These are phyloP conservation scores for Mycena vulgaris DNA, from an alignment of 768 basidiomycete species.

Conservation along the genomic window DNA sequence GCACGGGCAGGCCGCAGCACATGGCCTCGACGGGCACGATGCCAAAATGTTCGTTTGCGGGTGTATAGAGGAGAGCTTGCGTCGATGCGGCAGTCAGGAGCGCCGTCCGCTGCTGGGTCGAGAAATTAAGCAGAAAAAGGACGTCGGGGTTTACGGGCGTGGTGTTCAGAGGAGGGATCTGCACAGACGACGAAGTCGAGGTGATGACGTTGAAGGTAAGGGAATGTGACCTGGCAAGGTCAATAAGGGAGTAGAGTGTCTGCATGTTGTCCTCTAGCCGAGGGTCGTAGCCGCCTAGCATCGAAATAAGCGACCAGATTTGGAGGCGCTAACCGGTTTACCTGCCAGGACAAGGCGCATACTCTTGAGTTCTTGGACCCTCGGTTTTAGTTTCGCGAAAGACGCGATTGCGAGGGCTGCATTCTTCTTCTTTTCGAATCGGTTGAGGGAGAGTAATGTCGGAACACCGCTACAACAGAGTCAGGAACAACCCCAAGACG, in stretches of 20 bases:
- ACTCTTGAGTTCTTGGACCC: slow-evolving; percentile 46
- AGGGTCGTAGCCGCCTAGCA: slow-evolving; percentile 89
- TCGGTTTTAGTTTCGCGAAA: slow-evolving; percentile 70
- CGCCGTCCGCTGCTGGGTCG: slow-evolving; percentile 85
- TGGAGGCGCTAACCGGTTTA: background rate
- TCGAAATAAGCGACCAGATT: background rate
- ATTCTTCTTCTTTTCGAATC: slow-evolving; percentile 98
- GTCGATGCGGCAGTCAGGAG: slow-evolving; percentile 80
- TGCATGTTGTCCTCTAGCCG: slow-evolving; percentile 78
- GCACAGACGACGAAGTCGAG: slow-evolving; percentile 25
- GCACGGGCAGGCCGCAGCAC: slow-evolving; percentile 90
- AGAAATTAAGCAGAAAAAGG: slow-evolving; percentile 94
- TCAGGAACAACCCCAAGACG: background rate
- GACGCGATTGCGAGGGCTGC: slow-evolving; percentile 83
- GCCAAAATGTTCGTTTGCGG: slow-evolving; percentile 96
- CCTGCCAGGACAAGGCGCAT: slow-evolving; percentile 86
- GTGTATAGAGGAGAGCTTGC: slow-evolving; percentile 90
- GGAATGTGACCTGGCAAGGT: slow-evolving; percentile 65
- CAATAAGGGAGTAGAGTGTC: slow-evolving; percentile 70
- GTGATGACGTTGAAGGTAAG: slow-evolving; percentile 72
- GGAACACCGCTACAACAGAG: slow-evolving; percentile 65
- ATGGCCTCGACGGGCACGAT: slow-evolving; percentile 97
- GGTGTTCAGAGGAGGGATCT: slow-evolving; percentile 59
- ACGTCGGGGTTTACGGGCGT: slow-evolving; percentile 68
- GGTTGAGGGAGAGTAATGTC: slow-evolving; percentile 90